A percentile compares a stretch with the other conserved stretches of the same genome.
phyloP scores from a whole-genome alignment of 768 basidiomycete genomes.

The Suillus occidentalis region DNA sequence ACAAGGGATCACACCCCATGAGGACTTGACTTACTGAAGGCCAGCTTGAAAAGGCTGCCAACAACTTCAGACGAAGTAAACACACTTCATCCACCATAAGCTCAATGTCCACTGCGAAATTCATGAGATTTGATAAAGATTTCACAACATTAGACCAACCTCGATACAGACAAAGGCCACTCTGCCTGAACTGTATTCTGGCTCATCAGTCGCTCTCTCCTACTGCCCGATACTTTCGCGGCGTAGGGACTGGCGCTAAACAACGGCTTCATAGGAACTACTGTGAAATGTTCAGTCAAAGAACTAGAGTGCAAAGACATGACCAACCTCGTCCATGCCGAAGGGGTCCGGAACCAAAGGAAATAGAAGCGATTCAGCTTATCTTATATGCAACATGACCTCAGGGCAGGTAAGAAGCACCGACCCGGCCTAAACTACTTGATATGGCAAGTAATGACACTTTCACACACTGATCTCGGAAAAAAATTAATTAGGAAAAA shows the following conservation, averaged over 20 bases:
- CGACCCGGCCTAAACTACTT: constrained; percentile 2
- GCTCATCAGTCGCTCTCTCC: not conserved
- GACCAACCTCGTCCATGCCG: constrained; percentile 17
- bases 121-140: not conserved
- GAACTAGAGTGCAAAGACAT: not conserved
- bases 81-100: not conserved
- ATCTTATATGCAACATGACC: constrained; percentile 15
- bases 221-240: not conserved
- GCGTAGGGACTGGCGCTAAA: not conserved
- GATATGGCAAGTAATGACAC: not conserved
- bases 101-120: not conserved
- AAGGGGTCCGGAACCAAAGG: constrained; percentile 32
- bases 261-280: constrained; percentile 1
- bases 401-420: constrained; percentile 34
- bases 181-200: not conserved
- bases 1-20: too few relatives aligned
- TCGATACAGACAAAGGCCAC: not conserved
- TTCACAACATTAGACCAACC: not conserved
- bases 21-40: not conserved
- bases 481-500: not conserved
- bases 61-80: not conserved
- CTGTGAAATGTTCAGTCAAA: not conserved
- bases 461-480: not conserved
- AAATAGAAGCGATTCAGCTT: not conserved
- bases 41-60: constrained; percentile 5